phyloP scores from a whole-genome alignment of 148 eudicot genomes.

The Heliamphora exappendiculata region DNA sequence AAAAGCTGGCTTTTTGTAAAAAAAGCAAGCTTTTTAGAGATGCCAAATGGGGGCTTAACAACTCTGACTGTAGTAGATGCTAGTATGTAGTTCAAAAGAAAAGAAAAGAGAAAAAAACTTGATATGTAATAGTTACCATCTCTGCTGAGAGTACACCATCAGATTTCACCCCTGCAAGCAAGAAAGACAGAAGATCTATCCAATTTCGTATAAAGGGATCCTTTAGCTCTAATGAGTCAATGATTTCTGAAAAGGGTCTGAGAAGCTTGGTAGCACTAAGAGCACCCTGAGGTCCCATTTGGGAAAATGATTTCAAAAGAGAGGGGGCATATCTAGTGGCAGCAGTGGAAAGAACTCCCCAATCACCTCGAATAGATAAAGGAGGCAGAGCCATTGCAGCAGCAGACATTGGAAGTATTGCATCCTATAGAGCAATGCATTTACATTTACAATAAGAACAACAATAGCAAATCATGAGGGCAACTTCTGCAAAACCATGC shows the following conservation, averaged over 20 bases:
- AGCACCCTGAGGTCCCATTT: slow-evolving; percentile 93
- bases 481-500: background rate
- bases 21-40: too few relatives aligned
- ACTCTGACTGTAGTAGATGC: background rate
- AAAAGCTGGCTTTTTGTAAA: too few relatives aligned
- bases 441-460: background rate
- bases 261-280: slow-evolving; percentile 93
- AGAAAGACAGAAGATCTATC: slow-evolving; percentile 93
- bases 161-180: slow-evolving; percentile 96
- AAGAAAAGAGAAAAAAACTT: background rate
- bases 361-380: slow-evolving; percentile 81
- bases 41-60: too few relatives aligned
- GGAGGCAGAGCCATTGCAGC: slow-evolving; percentile 99
- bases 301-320: slow-evolving; percentile 70
- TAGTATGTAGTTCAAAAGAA: background rate
- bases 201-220: slow-evolving; percentile 91
- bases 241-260: slow-evolving; percentile 75
- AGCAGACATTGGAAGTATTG: slow-evolving; percentile 78
- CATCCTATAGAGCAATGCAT: slow-evolving; percentile 48
- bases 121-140: slow-evolving; percentile 62
- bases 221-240: slow-evolving; percentile 74
- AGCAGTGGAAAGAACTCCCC: slow-evolving; percentile 87
- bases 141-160: slow-evolving; percentile 94
- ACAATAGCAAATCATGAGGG: background rate
- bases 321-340: slow-evolving; percentile 83